A percentile compares a stretch with the other conserved stretches of the same genome.
phyloP scores from a whole-genome alignment of 164 flowering plant species.

The Vitis rupestris region DNA sequence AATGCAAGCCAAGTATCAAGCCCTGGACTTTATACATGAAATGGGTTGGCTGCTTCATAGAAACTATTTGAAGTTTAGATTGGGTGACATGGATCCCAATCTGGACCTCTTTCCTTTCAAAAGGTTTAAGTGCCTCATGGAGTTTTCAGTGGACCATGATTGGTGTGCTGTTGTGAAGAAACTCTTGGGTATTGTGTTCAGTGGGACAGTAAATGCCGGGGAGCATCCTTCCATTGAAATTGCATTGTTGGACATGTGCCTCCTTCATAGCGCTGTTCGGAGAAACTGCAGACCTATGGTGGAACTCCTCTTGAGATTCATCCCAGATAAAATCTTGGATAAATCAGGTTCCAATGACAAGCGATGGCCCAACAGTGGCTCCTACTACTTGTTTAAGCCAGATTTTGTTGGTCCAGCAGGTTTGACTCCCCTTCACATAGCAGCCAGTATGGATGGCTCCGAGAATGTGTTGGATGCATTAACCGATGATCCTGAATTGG shows the following conservation, averaged over 20 bases:
- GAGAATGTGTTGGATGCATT: constrained; percentile 70
- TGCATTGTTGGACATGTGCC: constrained; percentile 53
- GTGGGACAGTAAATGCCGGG: constrained; percentile 48
- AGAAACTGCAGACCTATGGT: constrained; percentile 68
- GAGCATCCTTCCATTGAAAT: constrained; percentile 37
- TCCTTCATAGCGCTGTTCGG: constrained; percentile 73
- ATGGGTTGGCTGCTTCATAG: constrained; percentile 90
- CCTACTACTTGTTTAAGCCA: constrained; percentile 52
- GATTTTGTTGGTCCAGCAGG: constrained; percentile 63
- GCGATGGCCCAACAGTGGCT: constrained; percentile 13
- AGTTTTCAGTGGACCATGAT: constrained; percentile 74
- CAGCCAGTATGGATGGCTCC: constrained; percentile 55
- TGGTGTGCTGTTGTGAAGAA: constrained; percentile 91
- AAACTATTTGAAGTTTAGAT: constrained; percentile 36
- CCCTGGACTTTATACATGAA: constrained; percentile 71
- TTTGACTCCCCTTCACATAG: constrained; percentile 86
- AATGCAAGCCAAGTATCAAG: constrained; percentile 40
- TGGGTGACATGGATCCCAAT: constrained; percentile 30
- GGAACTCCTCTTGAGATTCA: constrained; percentile 55
- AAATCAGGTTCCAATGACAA: constrained; percentile 18
- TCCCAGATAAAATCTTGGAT: constrained; percentile 26
- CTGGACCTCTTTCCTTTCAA: constrained; percentile 42
- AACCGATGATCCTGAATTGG: constrained; percentile 79
- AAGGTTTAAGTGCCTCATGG: constrained; percentile 68
- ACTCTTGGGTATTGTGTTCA: constrained; percentile 53